phyloP scores from a whole-genome alignment of 192 early-diverging fungal species.

The Coemansia sp. region DNA sequence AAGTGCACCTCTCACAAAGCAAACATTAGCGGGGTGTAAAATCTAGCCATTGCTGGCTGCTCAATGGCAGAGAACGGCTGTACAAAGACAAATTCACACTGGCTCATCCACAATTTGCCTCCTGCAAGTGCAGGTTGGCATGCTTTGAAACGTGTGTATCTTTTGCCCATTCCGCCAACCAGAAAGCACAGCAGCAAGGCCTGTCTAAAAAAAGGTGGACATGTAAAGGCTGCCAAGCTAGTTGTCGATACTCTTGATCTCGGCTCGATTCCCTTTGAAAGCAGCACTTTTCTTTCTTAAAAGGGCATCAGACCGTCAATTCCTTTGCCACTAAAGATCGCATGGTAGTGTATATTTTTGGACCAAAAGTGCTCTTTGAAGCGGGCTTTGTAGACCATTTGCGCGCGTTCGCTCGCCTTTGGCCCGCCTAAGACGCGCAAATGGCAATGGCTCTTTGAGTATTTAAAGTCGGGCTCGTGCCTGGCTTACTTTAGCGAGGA shows the following conservation, averaged over 20 bases:
- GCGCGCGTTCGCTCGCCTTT: neutral
- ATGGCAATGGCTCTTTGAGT: neutral
- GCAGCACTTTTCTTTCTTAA: neutral
- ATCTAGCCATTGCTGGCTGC: neutral
- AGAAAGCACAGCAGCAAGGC: neutral
- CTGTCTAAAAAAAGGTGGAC: neutral
- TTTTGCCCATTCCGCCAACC: neutral
- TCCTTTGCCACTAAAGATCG: neutral
- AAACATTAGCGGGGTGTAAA: neutral
- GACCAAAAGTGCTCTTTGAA: neutral
- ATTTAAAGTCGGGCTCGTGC: conserved; percentile 1
- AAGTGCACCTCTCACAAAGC: neutral
- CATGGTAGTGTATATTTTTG: neutral
- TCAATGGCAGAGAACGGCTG: neutral
- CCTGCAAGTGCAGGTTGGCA: neutral
- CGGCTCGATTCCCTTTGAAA: neutral
- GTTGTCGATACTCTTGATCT: neutral
- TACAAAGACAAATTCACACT: neutral
- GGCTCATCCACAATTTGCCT: neutral
- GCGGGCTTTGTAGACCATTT: neutral
- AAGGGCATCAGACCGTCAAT: neutral
- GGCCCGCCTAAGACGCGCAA: neutral
- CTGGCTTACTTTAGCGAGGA: neutral
- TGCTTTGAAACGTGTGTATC: neutral
- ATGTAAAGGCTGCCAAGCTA: neutral